Evolutionary conservation across 1,284 basidiomycete genomes (phyloP).

Genomic region (Pseudozyma tsukubaensis): DNA sequence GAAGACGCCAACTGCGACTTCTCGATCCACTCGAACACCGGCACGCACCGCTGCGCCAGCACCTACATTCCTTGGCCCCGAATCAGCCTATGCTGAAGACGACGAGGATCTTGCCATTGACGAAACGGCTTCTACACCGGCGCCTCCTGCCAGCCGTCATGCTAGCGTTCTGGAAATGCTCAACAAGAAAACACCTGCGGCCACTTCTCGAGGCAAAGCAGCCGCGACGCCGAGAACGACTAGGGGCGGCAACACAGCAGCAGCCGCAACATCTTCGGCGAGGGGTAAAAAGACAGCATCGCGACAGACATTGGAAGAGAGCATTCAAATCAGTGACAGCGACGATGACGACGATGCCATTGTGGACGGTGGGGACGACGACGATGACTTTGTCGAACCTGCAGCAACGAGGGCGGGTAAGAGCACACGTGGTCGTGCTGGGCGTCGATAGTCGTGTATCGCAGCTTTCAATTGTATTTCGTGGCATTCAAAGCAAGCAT

Average conservation of each 20-base stretch:
- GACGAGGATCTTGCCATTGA: constrained; percentile 31
- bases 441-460: constrained; percentile 11
- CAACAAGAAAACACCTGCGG: constrained; percentile 10
- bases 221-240: background rate
- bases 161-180: constrained; percentile 40
- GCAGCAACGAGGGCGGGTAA: constrained; percentile 5
- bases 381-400: constrained; percentile 44
- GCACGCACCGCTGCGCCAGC: constrained; percentile 16
- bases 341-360: constrained; percentile 32
- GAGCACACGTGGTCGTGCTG: constrained; percentile 6
- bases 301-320: constrained; percentile 22
- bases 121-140: constrained; percentile 23
- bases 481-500: no score
- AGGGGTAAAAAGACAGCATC: constrained; percentile 7
- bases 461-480: no score
- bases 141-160: constrained; percentile 17
- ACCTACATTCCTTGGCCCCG: constrained; percentile 31
- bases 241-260: constrained; percentile 1
- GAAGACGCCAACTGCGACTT: constrained; percentile 6
- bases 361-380: constrained; percentile 27
- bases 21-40: constrained; percentile 5
- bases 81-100: constrained; percentile 38
- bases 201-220: background rate
- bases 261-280: background rate
- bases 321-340: constrained; percentile 44